phyloP scores from a whole-genome alignment of 139 green algal species.

The Gonium pectorale region DNA sequence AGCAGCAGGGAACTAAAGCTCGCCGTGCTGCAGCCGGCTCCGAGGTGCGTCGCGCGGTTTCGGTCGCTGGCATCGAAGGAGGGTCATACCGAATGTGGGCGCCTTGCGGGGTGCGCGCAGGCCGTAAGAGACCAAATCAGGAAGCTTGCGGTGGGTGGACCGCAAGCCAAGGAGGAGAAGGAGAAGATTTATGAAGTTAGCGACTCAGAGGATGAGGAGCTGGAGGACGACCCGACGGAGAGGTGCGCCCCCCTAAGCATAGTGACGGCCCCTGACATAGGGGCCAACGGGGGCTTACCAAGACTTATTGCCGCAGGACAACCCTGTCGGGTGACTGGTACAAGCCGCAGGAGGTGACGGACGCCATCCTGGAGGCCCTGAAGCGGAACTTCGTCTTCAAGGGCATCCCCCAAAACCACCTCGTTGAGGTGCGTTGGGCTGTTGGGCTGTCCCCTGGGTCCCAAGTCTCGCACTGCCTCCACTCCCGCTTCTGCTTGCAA shows the following conservation, averaged over 20 bases:
- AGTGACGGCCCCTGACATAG: not conserved
- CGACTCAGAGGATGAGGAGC: slow-evolving; percentile 74
- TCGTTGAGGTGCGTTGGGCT: slow-evolving; percentile 65
- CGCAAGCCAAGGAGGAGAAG: slow-evolving; percentile 53
- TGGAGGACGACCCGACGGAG: slow-evolving; percentile 26
- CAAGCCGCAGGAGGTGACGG: slow-evolving; percentile 66
- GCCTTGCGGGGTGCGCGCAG: slow-evolving; percentile 24
- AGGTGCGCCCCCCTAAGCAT: slow-evolving; percentile 4
- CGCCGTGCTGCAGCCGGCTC: slow-evolving; percentile 68
- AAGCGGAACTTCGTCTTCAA: slow-evolving; percentile 77
- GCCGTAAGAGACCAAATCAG: slow-evolving; percentile 72
- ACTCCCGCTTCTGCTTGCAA: too few species aligned
- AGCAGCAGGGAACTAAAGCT: slow-evolving; percentile 37
- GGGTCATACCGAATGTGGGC: too few species aligned
- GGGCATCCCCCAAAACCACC: slow-evolving; percentile 64
- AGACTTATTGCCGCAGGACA: not conserved
- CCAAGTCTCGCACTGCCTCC: too few species aligned
- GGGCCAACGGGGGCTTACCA: not conserved
- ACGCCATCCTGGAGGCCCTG: slow-evolving; percentile 66
- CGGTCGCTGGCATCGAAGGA: not conserved
- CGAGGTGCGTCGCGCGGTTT: slow-evolving; percentile 52
- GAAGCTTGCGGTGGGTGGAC: slow-evolving; percentile 65
- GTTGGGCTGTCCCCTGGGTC: too few species aligned
- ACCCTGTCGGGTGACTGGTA: slow-evolving; percentile 35
- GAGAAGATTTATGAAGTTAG: slow-evolving; percentile 63